Evolutionary conservation across 108 stramenopile genomes (phyloP).

Genomic region (Nannochloropsis salina): DNA sequence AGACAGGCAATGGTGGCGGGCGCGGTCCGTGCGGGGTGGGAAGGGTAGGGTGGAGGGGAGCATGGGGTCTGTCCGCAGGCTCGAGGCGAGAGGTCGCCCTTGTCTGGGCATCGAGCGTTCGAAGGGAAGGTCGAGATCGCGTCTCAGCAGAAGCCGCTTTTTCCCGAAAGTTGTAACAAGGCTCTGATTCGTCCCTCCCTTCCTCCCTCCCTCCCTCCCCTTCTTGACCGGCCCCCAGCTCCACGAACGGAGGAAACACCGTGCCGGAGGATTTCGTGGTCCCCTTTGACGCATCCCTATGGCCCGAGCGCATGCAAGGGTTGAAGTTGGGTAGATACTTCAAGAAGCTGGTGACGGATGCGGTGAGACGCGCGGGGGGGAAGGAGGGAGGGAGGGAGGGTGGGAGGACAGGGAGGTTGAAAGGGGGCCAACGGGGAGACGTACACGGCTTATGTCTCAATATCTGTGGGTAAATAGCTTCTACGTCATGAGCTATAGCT

Average conservation of each 20-base stretch:
- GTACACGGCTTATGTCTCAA: no score
- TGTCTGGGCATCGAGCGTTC: no score
- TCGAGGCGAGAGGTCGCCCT: not conserved
- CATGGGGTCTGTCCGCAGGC: not conserved
- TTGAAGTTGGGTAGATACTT: not conserved
- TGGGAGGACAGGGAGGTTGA: not conserved
- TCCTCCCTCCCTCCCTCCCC: not conserved
- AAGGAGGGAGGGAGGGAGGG: slow-evolving; percentile 1
- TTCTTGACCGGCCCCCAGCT: not conserved
- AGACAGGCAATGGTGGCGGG: no score
- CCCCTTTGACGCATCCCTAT: not conserved
- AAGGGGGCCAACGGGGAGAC: no score
- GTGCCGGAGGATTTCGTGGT: not conserved
- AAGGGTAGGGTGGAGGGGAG: not conserved
- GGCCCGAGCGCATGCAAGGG: not conserved
- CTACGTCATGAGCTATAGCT: no score
- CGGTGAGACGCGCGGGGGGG: not conserved
- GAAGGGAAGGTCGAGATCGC: no score
- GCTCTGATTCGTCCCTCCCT: not conserved
- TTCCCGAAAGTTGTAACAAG: no score
- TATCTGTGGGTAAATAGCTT: no score
- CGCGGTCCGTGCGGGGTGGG: no score
- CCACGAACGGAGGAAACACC: not conserved
- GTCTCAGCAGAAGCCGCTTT: no score
- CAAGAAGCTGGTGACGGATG: slow-evolving; percentile 3